These are phyloP conservation scores for Lunularia cruciata DNA, from an alignment of 225 moss, liverwort and hornwort genomes.

Conservation along the genomic window DNA sequence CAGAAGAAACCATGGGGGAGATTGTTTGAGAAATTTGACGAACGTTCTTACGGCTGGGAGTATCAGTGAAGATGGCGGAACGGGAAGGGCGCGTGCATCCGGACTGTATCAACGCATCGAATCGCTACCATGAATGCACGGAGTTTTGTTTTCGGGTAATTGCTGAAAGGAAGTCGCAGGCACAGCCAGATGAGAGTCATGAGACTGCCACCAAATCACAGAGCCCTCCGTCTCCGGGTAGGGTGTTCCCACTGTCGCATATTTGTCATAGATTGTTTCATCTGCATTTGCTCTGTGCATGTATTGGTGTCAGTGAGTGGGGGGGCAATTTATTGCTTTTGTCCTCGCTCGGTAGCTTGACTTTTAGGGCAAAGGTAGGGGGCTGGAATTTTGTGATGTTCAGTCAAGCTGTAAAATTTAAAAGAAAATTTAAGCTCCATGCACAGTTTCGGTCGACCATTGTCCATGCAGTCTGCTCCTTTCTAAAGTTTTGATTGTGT, in stretches of 20 bases:
- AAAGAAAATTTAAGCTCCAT: no score
- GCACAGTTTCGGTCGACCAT: no score
- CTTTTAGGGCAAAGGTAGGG: no score
- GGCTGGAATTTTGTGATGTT: no score
- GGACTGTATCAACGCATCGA: conserved; percentile 37
- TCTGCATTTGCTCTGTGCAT: no score
- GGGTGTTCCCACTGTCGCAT: background rate
- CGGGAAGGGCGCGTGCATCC: conserved; percentile 39
- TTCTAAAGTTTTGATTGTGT: background rate
- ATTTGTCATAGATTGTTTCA: background rate
- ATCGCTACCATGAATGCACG: conserved; percentile 42
- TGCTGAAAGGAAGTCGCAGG: conserved; percentile 34
- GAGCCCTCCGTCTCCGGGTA: background rate
- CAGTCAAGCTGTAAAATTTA: no score
- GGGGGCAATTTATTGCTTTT: no score
- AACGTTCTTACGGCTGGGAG: background rate
- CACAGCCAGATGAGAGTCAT: background rate
- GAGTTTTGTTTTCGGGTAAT: conserved; percentile 42
- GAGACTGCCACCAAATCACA: background rate
- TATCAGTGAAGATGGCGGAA: conserved; percentile 26
- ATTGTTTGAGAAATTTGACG: background rate
- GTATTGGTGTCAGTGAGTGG: no score
- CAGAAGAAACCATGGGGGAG: no score
- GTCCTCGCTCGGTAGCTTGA: no score
- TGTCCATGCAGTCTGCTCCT: no score